These are phyloP conservation scores for Tilletia horrida DNA, from an alignment of 1,284 basidiomycete species.

Conservation along the genomic window DNA sequence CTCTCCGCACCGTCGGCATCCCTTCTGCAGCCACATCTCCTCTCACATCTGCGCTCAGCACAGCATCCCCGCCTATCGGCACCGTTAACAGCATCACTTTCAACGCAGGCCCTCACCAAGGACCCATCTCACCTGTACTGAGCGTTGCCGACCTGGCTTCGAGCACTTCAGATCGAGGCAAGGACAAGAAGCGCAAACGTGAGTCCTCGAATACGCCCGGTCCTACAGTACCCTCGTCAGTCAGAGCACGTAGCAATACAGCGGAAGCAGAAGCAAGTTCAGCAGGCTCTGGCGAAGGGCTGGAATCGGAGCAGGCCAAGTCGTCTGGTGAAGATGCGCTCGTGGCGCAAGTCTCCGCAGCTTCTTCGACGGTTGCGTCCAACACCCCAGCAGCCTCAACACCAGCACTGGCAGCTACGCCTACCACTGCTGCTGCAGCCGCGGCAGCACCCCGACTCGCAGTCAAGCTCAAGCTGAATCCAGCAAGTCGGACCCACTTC, in stretches of 20 bases:
- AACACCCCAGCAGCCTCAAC: neutral
- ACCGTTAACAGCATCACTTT: too few relatives aligned
- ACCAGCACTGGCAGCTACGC: neutral
- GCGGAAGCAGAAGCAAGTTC: neutral
- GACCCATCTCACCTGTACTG: neutral
- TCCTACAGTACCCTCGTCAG: neutral
- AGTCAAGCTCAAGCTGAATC: conserved; percentile 15
- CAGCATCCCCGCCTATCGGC: neutral
- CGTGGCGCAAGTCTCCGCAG: too few relatives aligned
- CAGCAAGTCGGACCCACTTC: conserved; percentile 14
- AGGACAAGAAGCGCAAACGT: conserved; percentile 14
- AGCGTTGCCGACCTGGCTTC: too few relatives aligned
- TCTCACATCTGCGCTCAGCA: neutral
- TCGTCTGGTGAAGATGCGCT: too few relatives aligned
- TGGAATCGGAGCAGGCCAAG: neutral
- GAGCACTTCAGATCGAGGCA: neutral
- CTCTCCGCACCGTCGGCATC: neutral
- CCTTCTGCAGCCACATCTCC: conserved; percentile 3
- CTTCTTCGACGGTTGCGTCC: neutral
- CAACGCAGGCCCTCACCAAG: too few relatives aligned
- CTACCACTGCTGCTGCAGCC: neutral
- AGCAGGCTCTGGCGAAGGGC: neutral
- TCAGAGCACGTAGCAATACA: neutral
- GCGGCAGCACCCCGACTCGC: neutral
- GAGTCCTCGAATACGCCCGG: neutral